phyloP scores from a whole-genome alignment of 2,329 filamentous ascomycete species.

The Fusarium continuum region DNA sequence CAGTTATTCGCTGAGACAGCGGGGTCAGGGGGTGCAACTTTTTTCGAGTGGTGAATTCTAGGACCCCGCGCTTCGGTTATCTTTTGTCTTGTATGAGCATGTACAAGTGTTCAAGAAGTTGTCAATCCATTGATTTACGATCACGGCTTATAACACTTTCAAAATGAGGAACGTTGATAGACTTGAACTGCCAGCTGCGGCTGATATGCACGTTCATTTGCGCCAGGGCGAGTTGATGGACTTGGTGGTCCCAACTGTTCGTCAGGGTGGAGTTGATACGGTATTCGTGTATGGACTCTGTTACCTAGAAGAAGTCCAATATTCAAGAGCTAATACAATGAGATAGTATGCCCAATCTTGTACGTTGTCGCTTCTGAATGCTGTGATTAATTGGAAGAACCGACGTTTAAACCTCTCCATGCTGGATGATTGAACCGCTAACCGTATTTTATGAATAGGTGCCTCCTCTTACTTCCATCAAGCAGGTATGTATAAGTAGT shows the following conservation, averaged over 20 bases:
- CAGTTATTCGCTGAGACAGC: constrained; percentile 7
- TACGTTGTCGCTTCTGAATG: constrained; percentile 43
- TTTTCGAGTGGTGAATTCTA: too few relatives aligned
- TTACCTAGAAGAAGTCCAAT: constrained; percentile 19
- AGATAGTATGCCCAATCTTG: constrained; percentile 67
- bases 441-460: constrained; percentile 5
- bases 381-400: not conserved
- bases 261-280: constrained; percentile 71
- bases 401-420: too few relatives aligned
- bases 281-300: constrained; percentile 58
- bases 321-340: constrained; percentile 29
- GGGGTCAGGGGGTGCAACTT: too few relatives aligned
- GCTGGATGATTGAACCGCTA: not conserved
- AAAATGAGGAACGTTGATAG: constrained; percentile 42
- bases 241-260: constrained; percentile 60
- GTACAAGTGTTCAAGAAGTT: constrained; percentile 5
- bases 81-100: not conserved
- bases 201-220: constrained; percentile 77
- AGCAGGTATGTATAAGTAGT: constrained; percentile 16
- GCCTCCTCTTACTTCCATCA: constrained; percentile 33
- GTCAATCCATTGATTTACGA: not conserved
- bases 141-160: not conserved
- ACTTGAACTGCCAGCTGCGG: constrained; percentile 68
- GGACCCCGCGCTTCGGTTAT: constrained; percentile 22
- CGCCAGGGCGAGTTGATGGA: constrained; percentile 73